Evolutionary conservation across 345 rosid genomes (phyloP).

Genomic region (Ceriops zippeliana): DNA sequence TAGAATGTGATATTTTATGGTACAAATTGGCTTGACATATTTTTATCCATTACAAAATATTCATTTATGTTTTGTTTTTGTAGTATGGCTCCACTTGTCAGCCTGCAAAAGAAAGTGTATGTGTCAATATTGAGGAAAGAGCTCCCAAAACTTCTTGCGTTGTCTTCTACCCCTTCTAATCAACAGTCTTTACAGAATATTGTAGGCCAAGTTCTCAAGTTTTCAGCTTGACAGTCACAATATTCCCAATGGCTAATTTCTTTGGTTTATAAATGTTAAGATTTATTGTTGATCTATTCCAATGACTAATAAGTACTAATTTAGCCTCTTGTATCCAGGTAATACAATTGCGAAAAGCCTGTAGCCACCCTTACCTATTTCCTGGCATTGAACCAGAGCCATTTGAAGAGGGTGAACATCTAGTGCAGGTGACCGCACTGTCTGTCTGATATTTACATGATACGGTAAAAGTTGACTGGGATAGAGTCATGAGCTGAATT

Average conservation of each 20-base stretch:
- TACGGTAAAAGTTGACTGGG: neutral
- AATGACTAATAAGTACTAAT: neutral
- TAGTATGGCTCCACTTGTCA: slow-evolving; percentile 78
- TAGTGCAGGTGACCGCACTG: slow-evolving; percentile 58
- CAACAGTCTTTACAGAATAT: slow-evolving; percentile 78
- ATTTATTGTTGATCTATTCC: neutral
- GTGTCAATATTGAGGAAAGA: slow-evolving; percentile 81
- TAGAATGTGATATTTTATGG: neutral
- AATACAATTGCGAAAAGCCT: slow-evolving; percentile 80
- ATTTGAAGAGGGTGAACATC: slow-evolving; percentile 89
- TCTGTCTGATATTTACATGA: slow-evolving; percentile 7
- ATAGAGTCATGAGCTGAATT: neutral
- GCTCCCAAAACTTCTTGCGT: slow-evolving; percentile 71
- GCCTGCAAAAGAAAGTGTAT: slow-evolving; percentile 73
- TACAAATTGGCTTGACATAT: neutral
- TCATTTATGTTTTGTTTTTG: slow-evolving; percentile 18
- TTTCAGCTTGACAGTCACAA: slow-evolving; percentile 6
- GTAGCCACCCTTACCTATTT: slow-evolving; percentile 93
- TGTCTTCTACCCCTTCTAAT: slow-evolving; percentile 56
- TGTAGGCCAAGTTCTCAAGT: slow-evolving; percentile 38
- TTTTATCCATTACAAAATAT: neutral
- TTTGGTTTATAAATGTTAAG: slow-evolving; percentile 7
- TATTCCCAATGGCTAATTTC: neutral
- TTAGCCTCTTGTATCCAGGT: slow-evolving; percentile 45
- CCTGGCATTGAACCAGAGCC: slow-evolving; percentile 96